Base-by-base conservation (phyloP, 805 yeast genomes). In the Monosporozyma servazzii region DNA sequence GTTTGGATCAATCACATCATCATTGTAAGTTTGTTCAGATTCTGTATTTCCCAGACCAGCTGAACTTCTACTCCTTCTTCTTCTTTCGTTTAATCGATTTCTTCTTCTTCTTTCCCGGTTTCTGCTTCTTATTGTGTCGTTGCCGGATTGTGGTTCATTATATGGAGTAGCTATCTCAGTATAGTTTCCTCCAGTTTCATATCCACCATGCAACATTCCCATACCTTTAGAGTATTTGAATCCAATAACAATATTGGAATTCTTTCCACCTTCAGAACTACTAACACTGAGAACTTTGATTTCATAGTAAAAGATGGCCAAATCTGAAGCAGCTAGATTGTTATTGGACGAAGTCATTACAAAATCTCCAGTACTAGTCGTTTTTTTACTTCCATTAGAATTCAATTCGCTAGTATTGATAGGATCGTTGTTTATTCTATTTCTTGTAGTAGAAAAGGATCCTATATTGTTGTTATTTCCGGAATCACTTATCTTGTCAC, bases 281-380 rank as follows among this genome's bases (percentile, higher is more conserved):
- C 63, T 58, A 2, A 62, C 65, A 21, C 56, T 55, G 8, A 60
- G 50, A 1, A 66, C 54, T 51, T 59, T 56, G 7, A 65, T 53
- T 50, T 66, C 70, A 48, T 58, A 66, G 49, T 66, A 66, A 46
- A 59, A 66, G 13, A 66, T 53, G 0, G 63, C 65, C 5, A 65
- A 31, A 20, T 56, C 56, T 18, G 53, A 48, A 13, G 54, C 51
- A n/a, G 60, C 58, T 18, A 65, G n/a, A 7, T 54, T 50, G 37
- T 58, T 57, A 48, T 66, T 63, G 10, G 69, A 63, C 61, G 61
- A 59, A 2, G 67, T 63, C 1, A 56, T 54, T 2, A 63, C 64
- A 53, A 55, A 66, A 20, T 63, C 65, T 40, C 49, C 52, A 46
- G 63, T 59, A 31, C 54, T 55, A 15, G 48, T 55, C 3, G 52